Percentiles rank a stretch among this genome's conserved stretches.
phyloP scores from a whole-genome alignment of 2,329 filamentous ascomycete species.

The Talaromyces sp. region DNA sequence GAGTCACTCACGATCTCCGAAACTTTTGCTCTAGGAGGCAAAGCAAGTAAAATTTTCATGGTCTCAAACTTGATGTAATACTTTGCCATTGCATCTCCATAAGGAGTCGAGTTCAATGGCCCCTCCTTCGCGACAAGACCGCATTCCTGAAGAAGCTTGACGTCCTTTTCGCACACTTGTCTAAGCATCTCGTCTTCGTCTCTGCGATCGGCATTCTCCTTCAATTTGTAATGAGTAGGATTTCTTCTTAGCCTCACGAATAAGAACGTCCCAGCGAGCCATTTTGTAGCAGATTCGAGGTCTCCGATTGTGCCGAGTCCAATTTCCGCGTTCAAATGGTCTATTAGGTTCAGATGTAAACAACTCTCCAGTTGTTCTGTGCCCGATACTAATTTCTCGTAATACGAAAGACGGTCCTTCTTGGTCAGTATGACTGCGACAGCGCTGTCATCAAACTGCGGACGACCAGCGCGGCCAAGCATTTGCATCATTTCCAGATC shows the following conservation, averaged over 20 bases:
- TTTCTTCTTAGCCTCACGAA: constrained; percentile 68
- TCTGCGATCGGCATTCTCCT: constrained; percentile 44
- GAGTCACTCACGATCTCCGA: constrained; percentile 61
- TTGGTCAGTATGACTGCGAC: constrained; percentile 75
- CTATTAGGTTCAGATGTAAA: constrained; percentile 71
- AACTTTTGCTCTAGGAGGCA: constrained; percentile 56
- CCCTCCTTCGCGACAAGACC: constrained; percentile 50
- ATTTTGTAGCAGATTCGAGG: constrained; percentile 60
- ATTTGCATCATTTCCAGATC: constrained; percentile 88
- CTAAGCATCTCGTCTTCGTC: constrained; percentile 61
- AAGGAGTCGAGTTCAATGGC: constrained; percentile 60
- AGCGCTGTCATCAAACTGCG: constrained; percentile 74
- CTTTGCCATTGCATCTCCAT: constrained; percentile 73
- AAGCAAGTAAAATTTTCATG: constrained; percentile 64
- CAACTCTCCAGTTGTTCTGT: constrained; percentile 70
- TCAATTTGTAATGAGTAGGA: constrained; percentile 63
- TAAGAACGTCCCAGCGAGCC: constrained; percentile 73
- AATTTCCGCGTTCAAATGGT: constrained; percentile 80
- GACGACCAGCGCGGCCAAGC: constrained; percentile 76
- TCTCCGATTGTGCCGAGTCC: constrained; percentile 67
- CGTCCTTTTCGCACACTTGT: constrained; percentile 64
- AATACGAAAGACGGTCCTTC: constrained; percentile 57
- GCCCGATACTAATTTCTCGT: constrained; percentile 69
- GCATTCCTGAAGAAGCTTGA: constrained; percentile 58
- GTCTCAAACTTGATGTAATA: constrained; percentile 78